Percentiles rank a stretch among this genome's conserved stretches.
Evolutionary conservation across 768 basidiomycete species (phyloP).

Genomic region (Auriscalpium orientale): DNA sequence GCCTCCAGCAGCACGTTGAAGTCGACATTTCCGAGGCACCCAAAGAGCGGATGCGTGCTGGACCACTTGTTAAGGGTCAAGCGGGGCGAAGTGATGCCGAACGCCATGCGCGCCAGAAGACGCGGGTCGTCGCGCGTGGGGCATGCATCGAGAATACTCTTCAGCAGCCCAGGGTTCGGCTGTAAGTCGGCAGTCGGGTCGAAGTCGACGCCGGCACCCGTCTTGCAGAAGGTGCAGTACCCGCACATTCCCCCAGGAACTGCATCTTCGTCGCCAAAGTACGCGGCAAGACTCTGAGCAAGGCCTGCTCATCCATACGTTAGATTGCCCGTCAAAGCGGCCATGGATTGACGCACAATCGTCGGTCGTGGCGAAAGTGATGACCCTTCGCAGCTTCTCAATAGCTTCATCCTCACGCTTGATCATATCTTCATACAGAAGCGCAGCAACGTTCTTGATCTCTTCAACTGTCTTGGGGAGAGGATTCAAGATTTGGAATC

Average conservation of each 20-base stretch:
- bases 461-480: slow-evolving; percentile 27
- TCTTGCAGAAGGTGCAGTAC: slow-evolving; percentile 36
- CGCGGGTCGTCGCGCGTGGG: slow-evolving; percentile 41
- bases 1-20: slow-evolving; percentile 32
- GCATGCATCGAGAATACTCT: slow-evolving; percentile 33
- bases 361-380: slow-evolving; percentile 29
- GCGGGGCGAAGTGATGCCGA: slow-evolving; percentile 40
- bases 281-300: slow-evolving; percentile 31
- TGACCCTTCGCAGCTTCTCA: slow-evolving; percentile 31
- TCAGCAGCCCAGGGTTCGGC: slow-evolving; percentile 25
- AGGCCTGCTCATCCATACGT: slow-evolving; percentile 25
- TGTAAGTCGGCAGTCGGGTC: slow-evolving; percentile 13
- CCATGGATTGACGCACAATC: slow-evolving; percentile 24
- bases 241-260: slow-evolving; percentile 35
- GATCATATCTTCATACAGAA: slow-evolving; percentile 31
- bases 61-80: slow-evolving; percentile 36
- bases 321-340: neutral
- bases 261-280: slow-evolving; percentile 37
- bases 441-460: slow-evolving; percentile 25
- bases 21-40: slow-evolving; percentile 33
- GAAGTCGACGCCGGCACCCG: slow-evolving; percentile 28
- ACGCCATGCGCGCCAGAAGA: slow-evolving; percentile 42
- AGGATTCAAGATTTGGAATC: slow-evolving; percentile 29
- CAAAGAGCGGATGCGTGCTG: slow-evolving; percentile 34
- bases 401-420: slow-evolving; percentile 36